phyloP scores from a whole-genome alignment of 2,329 filamentous ascomycete genomes.

The Dryadomyces quercivorus region DNA sequence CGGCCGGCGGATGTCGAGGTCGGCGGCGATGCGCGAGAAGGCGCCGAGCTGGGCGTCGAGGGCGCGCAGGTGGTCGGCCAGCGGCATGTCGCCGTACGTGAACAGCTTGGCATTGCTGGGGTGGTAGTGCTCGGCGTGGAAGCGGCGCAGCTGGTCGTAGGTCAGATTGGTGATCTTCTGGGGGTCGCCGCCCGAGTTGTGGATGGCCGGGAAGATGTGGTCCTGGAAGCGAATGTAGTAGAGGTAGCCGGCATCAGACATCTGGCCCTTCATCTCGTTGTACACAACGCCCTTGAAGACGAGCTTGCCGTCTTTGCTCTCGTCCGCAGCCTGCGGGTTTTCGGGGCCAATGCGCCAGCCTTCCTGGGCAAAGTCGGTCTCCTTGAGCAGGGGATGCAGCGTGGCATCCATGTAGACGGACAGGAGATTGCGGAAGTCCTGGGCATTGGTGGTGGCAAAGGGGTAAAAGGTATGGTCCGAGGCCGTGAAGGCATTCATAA shows the following conservation, averaged over 20 bases:
- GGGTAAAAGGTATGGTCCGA: slow-evolving; percentile 96
- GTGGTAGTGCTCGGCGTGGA: slow-evolving; percentile 89
- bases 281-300: slow-evolving; percentile 98
- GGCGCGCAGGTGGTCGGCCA: slow-evolving; percentile 68
- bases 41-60: slow-evolving; percentile 60
- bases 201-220: slow-evolving; percentile 82
- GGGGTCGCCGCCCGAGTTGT: slow-evolving; percentile 95
- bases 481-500: slow-evolving; percentile 98
- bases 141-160: slow-evolving; percentile 76
- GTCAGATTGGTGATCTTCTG: slow-evolving; percentile 94
- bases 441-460: slow-evolving; percentile 89
- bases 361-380: slow-evolving; percentile 89
- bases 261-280: slow-evolving; percentile 99
- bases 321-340: slow-evolving; percentile 53
- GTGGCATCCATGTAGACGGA: slow-evolving; percentile 95
- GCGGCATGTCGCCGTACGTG: slow-evolving; percentile 87
- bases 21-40: slow-evolving; percentile 56
- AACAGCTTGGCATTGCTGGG: slow-evolving; percentile 75
- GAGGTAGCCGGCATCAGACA: slow-evolving; percentile 92
- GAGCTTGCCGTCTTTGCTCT: slow-evolving; percentile 45
- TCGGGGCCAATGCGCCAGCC: slow-evolving; percentile 94
- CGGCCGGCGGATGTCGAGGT: slow-evolving; percentile 64
- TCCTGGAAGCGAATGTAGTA: slow-evolving; percentile 95
- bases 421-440: slow-evolving; percentile 93
- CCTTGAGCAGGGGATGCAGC: slow-evolving; percentile 75